A percentile compares a stretch with the other conserved stretches of the same genome.
Conservation (phyloP, 1,284 basidiomycete species). For the Cystobasidium pallidum region DNA sequence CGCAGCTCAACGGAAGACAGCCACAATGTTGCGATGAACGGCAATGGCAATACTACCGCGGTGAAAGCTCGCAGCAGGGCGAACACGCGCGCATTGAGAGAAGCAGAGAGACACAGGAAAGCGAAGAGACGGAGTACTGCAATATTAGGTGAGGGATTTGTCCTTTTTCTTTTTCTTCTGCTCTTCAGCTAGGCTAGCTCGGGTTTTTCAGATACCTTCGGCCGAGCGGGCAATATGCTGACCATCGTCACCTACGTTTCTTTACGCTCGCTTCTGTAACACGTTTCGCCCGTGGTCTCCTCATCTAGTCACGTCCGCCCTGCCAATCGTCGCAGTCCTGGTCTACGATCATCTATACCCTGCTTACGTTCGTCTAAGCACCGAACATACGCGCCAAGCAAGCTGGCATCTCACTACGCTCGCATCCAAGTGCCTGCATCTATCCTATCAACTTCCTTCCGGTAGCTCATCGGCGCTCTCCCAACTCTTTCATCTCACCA, state of each 20-base stretch:
- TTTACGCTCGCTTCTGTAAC: neutral
- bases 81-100: conserved; percentile 15
- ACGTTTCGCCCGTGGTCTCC: neutral
- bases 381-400: conserved; percentile 22
- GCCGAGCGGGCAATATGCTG: neutral
- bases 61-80: conserved; percentile 3
- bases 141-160: conserved; percentile 30
- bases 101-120: conserved; percentile 13
- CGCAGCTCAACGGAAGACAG: neutral
- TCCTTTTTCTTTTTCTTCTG: neutral
- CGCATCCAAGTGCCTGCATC: conserved; percentile 28
- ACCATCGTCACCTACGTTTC: neutral
- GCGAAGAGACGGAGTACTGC: conserved; percentile 21
- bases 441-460: conserved; percentile 34
- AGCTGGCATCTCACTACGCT: conserved; percentile 29
- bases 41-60: neutral
- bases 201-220: too few species aligned
- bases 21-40: neutral
- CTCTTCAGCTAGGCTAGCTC: too few species aligned
- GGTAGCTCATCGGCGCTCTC: neutral
- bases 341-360: conserved; percentile 26
- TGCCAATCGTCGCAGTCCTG: conserved; percentile 28
- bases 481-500: conserved; percentile 1
- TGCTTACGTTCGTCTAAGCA: conserved; percentile 14
- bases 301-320: conserved; percentile 12